These are phyloP conservation scores for Fraxinus floribunda DNA, from an alignment of 305 asterid genomes.

Conservation along the genomic window DNA sequence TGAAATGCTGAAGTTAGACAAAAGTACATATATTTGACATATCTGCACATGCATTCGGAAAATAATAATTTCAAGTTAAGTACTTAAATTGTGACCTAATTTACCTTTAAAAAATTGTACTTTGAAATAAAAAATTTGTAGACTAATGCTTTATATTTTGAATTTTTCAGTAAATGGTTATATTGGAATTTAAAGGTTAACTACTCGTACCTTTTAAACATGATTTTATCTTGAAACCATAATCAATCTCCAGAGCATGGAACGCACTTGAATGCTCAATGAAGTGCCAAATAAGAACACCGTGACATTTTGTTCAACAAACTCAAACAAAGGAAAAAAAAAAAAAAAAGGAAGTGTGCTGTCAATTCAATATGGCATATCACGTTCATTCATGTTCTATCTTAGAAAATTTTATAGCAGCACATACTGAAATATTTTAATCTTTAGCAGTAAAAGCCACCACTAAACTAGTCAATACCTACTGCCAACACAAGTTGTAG, in stretches of 20 bases:
- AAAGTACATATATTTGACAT: not conserved
- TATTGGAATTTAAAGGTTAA: not conserved
- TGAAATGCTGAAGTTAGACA: not conserved
- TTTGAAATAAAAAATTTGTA: not conserved
- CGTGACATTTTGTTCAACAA: not conserved
- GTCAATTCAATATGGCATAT: not conserved
- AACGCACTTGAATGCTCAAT: not conserved
- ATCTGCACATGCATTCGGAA: no score
- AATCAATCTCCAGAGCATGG: not conserved
- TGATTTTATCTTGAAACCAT: not conserved
- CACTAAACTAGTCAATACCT: conserved; percentile 10
- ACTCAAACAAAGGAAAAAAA: not conserved
- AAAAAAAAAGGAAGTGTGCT: not conserved
- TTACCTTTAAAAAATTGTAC: no score
- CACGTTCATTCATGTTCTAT: not conserved
- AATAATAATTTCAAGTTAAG: no score
- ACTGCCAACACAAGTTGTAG: not conserved
- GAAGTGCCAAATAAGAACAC: not conserved
- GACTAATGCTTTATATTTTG: not conserved
- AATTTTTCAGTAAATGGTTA: not conserved
- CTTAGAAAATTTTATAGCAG: not conserved
- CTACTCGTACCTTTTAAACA: not conserved
- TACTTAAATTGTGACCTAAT: no score
- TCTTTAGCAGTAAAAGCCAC: conserved; percentile 11
- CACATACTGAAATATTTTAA: not conserved